Percentiles rank a stretch among this genome's conserved stretches.
Evolutionary conservation across 2,329 filamentous ascomycete genomes (phyloP).

Genomic region (Aspergillus flavus): DNA sequence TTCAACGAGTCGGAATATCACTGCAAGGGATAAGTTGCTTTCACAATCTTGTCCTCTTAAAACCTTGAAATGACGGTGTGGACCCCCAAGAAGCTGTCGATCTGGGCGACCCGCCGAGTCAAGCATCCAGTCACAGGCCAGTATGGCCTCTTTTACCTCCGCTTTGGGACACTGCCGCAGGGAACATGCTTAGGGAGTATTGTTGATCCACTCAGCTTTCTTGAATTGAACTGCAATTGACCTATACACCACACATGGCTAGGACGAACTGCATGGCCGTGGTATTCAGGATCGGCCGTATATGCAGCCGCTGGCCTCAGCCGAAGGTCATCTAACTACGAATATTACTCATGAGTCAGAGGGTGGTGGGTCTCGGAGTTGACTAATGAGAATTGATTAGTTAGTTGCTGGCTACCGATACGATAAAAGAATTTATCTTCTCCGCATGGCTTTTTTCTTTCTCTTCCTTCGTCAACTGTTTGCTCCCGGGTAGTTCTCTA

Average conservation of each 20-base stretch:
- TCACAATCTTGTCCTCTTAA: too few species aligned
- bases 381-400: background rate
- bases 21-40: background rate
- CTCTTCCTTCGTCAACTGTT: background rate
- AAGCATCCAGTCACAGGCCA: background rate
- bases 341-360: background rate
- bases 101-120: background rate
- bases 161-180: background rate
- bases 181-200: background rate
- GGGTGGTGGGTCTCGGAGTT: background rate
- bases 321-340: background rate
- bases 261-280: background rate
- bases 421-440: conserved; percentile 3
- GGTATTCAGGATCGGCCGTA: background rate
- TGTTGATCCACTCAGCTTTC: background rate
- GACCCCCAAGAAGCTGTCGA: background rate
- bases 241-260: background rate
- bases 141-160: background rate
- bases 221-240: background rate
- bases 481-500: background rate
- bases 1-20: background rate
- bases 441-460: background rate
- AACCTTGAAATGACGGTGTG: background rate
- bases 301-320: background rate
- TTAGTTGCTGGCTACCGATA: background rate